Conservation (phyloP, 129 eudicot genomes). For the Arctium lappa region DNA sequence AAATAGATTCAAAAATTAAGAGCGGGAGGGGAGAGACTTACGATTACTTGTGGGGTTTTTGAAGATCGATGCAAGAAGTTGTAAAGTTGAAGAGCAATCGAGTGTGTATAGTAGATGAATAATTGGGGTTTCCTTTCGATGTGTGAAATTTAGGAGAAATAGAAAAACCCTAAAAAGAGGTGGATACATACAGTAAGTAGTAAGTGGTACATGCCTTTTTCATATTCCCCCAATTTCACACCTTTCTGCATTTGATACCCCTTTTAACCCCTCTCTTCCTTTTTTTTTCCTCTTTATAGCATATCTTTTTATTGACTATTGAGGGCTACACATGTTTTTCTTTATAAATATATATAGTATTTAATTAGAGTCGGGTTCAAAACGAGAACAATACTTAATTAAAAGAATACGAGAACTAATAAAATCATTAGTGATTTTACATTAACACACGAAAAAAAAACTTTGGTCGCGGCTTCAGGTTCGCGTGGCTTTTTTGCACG, state of each 20-base stretch:
- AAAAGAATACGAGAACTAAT: too few species aligned
- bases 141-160: constrained; percentile 10
- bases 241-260: constrained; percentile 28
- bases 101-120: constrained; percentile 15
- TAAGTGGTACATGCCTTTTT: constrained; percentile 8
- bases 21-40: constrained; percentile 7
- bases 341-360: too few species aligned
- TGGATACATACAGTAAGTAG: constrained; percentile 18
- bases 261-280: neutral
- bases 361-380: too few species aligned
- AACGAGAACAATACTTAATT: too few species aligned
- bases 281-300: constrained; percentile 19
- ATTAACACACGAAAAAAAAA: too few species aligned
- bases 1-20: constrained; percentile 17
- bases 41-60: constrained; percentile 4
- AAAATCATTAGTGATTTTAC: too few species aligned
- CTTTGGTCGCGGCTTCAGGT: too few species aligned
- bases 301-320: neutral
- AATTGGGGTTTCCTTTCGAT: constrained; percentile 5
- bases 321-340: neutral
- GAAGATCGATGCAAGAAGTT: constrained; percentile 5
- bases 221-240: constrained; percentile 3
- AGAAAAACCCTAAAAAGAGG: constrained; percentile 23
- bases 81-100: constrained; percentile 5
- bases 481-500: too few species aligned